phyloP scores from a whole-genome alignment of 305 asterid genomes.

The Fraxinus greggii region DNA sequence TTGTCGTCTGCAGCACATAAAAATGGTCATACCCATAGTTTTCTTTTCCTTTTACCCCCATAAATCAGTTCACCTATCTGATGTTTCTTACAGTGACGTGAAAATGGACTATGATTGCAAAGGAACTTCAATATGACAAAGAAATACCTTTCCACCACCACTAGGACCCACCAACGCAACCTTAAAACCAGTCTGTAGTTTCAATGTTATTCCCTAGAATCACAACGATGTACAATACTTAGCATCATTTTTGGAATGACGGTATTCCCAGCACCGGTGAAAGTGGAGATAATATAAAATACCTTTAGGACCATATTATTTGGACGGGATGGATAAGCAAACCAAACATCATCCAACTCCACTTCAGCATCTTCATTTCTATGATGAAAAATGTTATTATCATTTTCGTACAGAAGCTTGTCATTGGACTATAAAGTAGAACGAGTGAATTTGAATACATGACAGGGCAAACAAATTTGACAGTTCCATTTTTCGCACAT shows the following conservation, averaged over 20 bases:
- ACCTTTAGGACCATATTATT: conserved; percentile 76
- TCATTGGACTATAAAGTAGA: not conserved
- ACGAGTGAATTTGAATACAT: not conserved
- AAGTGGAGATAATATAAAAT: conserved; percentile 16
- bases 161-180: conserved; percentile 94
- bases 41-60: not conserved
- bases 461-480: not conserved
- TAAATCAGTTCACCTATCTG: not conserved
- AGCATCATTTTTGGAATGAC: conserved; percentile 8
- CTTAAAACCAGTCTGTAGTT: conserved; percentile 66
- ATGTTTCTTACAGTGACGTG: conserved; percentile 2
- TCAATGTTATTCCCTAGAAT: conserved; percentile 68
- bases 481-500: not conserved
- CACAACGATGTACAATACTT: conserved; percentile 11
- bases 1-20: conserved; percentile 65
- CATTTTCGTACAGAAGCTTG: not conserved
- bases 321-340: conserved; percentile 88
- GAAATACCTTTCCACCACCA: conserved; percentile 90
- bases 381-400: conserved; percentile 20
- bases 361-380: conserved; percentile 75
- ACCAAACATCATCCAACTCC: conserved; percentile 77
- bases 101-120: conserved; percentile 4
- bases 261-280: conserved; percentile 9
- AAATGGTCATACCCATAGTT: conserved; percentile 11
- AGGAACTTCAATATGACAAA: conserved; percentile 4